These are phyloP conservation scores for Kodamaea suecica DNA, from an alignment of 1,139 yeast genomes.

Conservation along the genomic window DNA sequence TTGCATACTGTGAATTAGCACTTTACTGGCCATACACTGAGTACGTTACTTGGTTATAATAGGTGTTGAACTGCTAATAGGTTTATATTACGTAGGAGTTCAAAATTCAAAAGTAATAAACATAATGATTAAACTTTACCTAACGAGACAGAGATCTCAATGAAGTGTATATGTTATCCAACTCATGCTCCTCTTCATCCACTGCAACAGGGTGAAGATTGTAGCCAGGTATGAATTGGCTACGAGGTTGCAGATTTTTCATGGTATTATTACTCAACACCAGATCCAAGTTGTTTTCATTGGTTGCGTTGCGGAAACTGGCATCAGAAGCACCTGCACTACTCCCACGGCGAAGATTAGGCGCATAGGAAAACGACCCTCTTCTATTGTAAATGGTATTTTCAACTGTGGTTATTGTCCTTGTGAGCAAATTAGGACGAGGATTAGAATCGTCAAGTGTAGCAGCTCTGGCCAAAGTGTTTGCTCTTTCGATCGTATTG, in stretches of 20 bases:
- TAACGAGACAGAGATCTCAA: neutral
- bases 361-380: neutral
- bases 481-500: conserved; percentile 26
- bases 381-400: conserved; percentile 3
- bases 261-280: neutral
- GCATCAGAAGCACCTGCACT: too few relatives aligned
- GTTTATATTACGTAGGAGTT: too few relatives aligned
- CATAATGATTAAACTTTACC: neutral
- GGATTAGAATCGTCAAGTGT: conserved; percentile 11
- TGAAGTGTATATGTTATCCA: conserved; percentile 1
- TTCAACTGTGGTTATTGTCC: conserved; percentile 4
- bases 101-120: too few relatives aligned
- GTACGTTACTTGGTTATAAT: too few relatives aligned
- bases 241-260: neutral
- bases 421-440: conserved; percentile 4
- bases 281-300: too few relatives aligned
- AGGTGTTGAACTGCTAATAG: neutral
- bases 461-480: conserved; percentile 12
- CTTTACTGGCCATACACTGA: too few relatives aligned
- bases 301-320: neutral
- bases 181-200: conserved; percentile 3
- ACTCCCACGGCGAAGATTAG: too few relatives aligned
- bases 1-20: too few relatives aligned
- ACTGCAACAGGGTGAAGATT: neutral
- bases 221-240: neutral